Conservation (phyloP, 495 filamentous ascomycete species). For the Clavariopsis aquatica region DNA sequence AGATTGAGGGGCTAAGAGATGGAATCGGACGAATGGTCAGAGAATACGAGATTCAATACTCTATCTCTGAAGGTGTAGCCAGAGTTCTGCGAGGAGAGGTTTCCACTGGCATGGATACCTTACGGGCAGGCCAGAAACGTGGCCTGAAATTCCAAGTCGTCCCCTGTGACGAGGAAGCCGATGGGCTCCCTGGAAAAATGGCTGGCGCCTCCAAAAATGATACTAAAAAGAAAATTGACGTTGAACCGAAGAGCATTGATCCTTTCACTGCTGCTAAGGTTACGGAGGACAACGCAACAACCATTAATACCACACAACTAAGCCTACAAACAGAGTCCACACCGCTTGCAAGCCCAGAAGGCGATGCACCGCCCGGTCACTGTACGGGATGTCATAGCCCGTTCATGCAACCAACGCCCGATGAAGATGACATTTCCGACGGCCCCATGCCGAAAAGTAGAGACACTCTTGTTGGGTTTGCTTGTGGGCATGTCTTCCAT, state of each 20-base stretch:
- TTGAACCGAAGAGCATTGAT: constrained; percentile 21
- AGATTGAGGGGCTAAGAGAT: constrained; percentile 84
- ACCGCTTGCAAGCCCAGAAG: constrained; percentile 38
- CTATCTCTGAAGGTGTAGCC: constrained; percentile 86
- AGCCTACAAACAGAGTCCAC: constrained; percentile 32
- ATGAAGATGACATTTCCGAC: constrained; percentile 13
- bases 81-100: constrained; percentile 86
- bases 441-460: constrained; percentile 24
- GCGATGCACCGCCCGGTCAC: constrained; percentile 44
- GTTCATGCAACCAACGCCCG: constrained; percentile 25
- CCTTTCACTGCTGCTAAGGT: constrained; percentile 19
- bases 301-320: constrained; percentile 23
- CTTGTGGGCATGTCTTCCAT: constrained; percentile 90
- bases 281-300: constrained; percentile 38
- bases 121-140: constrained; percentile 73
- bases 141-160: constrained; percentile 86
- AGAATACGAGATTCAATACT: constrained; percentile 90
- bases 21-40: constrained; percentile 83
- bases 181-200: not conserved
- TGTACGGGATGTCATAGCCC: constrained; percentile 38
- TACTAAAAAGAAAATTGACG: constrained; percentile 26
- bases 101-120: constrained; percentile 71
- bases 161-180: constrained; percentile 36
- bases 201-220: constrained; percentile 33
- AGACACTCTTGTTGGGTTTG: constrained; percentile 84